Conservation (phyloP, 768 basidiomycete genomes). For the Kwoniella heveanensis region DNA sequence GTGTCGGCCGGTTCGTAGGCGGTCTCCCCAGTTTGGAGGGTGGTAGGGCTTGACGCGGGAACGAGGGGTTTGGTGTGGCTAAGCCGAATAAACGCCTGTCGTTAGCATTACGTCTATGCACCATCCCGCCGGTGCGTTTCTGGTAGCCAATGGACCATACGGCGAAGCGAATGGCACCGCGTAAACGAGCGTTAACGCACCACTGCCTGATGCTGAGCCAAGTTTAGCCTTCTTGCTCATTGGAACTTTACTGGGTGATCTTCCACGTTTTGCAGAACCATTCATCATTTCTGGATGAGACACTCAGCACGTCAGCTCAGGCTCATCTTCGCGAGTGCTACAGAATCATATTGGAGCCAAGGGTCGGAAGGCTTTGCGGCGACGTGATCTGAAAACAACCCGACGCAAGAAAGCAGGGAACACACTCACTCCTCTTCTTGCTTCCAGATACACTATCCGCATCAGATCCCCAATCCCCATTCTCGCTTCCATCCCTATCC, state of each 20-base stretch:
- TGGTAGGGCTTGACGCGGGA: constrained; percentile 27
- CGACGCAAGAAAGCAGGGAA: no score
- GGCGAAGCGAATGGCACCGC: no score
- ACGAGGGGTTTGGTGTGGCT: constrained; percentile 23
- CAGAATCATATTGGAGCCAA: no score
- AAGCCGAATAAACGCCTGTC: background rate
- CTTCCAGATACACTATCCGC: constrained; percentile 34
- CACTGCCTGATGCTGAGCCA: constrained; percentile 11
- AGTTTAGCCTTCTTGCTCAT: constrained; percentile 20
- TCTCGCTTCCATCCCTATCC: constrained; percentile 23
- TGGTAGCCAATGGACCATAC: no score
- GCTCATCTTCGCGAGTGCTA: no score
- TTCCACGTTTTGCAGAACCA: constrained; percentile 11
- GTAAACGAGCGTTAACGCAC: background rate
- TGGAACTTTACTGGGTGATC: constrained; percentile 20
- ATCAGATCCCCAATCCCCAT: constrained; percentile 43
- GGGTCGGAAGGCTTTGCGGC: no score
- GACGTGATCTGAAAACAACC: no score
- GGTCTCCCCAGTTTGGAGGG: constrained; percentile 47
- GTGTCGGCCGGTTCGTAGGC: constrained; percentile 29
- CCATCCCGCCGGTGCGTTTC: no score
- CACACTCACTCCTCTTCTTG: constrained; percentile 47
- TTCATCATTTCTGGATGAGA: background rate
- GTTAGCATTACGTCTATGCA: background rate
- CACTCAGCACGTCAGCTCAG: background rate